Evolutionary conservation across 108 stramenopile genomes (phyloP).

Genomic region (Poteriospumella lacustris): DNA sequence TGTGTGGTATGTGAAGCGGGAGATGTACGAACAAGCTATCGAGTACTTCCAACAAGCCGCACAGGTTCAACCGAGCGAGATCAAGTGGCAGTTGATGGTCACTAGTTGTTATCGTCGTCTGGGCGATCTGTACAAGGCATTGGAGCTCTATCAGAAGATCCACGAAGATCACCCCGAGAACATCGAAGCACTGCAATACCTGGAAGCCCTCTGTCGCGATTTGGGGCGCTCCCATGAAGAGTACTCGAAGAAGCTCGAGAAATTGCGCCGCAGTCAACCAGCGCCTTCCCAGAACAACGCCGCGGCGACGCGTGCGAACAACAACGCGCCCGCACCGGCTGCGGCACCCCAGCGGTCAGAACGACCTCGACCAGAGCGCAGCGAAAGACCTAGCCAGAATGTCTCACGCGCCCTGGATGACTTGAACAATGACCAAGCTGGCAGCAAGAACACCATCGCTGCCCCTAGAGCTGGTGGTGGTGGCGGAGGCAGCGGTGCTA

Average conservation of each 20-base stretch:
- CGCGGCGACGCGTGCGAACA: not conserved
- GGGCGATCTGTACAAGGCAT: slow-evolving; percentile 59
- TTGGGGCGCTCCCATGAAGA: slow-evolving; percentile 50
- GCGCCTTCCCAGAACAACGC: not conserved
- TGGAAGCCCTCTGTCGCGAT: slow-evolving; percentile 57
- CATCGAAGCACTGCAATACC: slow-evolving; percentile 63
- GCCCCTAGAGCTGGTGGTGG: slow-evolving; percentile 18
- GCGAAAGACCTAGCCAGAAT: slow-evolving; percentile 3
- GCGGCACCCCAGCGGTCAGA: not conserved
- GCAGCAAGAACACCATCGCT: not conserved
- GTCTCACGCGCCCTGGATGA: not conserved
- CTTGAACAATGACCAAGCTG: not conserved
- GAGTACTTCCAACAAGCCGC: slow-evolving; percentile 73
- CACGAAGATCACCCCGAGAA: slow-evolving; percentile 67
- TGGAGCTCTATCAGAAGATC: slow-evolving; percentile 64
- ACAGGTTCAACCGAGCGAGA: slow-evolving; percentile 72
- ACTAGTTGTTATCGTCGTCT: slow-evolving; percentile 67
- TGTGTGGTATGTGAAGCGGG: slow-evolving; percentile 70
- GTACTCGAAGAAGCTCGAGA: slow-evolving; percentile 57
- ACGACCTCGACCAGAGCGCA: not conserved
- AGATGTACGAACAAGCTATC: slow-evolving; percentile 77
- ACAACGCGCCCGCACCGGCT: not conserved
- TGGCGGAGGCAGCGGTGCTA: not conserved
- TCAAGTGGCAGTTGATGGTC: slow-evolving; percentile 80
- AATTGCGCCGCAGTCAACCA: slow-evolving; percentile 14